Evolutionary conservation across 2,329 filamentous ascomycete genomes (phyloP).

Genomic region (Fusarium globosum): DNA sequence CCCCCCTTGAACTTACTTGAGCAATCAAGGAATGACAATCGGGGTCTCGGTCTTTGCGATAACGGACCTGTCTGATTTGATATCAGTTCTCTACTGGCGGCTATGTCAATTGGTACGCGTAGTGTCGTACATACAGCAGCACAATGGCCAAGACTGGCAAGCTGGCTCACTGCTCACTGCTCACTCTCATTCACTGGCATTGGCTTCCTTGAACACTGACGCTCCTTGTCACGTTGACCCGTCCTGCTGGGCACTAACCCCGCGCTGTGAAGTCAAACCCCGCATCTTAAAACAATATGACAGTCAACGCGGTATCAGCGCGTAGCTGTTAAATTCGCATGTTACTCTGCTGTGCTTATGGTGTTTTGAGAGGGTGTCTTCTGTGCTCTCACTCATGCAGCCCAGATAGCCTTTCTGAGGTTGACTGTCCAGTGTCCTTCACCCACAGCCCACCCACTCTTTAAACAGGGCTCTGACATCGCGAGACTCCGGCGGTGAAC

Average conservation of each 20-base stretch:
- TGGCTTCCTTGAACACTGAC: constrained; percentile 9
- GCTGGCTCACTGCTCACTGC: not conserved
- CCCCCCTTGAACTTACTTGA: constrained; percentile 13
- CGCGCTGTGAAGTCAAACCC: constrained; percentile 44
- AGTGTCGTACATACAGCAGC: not conserved
- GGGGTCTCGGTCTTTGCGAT: constrained; percentile 32
- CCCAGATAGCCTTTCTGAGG: constrained; percentile 19
- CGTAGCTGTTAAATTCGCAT: constrained; percentile 40
- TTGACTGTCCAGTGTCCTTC: constrained; percentile 32
- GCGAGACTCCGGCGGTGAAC: constrained; percentile 43
- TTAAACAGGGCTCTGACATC: constrained; percentile 22
- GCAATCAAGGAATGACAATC: constrained; percentile 12
- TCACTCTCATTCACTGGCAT: not conserved
- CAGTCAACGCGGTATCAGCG: constrained; percentile 44
- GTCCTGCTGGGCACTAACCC: constrained; percentile 42
- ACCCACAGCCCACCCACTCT: constrained; percentile 35
- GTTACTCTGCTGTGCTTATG: constrained; percentile 15
- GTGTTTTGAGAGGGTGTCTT: constrained; percentile 21
- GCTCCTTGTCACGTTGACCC: constrained; percentile 40
- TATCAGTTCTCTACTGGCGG: constrained; percentile 26
- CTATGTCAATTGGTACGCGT: not conserved
- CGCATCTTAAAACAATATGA: constrained; percentile 37
- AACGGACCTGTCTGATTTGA: constrained; percentile 35
- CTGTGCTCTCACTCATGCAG: constrained; percentile 34
- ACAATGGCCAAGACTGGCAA: not conserved